Conservation (phyloP, 164 flowering plant genomes). For the Macadamia integrifolia region DNA sequence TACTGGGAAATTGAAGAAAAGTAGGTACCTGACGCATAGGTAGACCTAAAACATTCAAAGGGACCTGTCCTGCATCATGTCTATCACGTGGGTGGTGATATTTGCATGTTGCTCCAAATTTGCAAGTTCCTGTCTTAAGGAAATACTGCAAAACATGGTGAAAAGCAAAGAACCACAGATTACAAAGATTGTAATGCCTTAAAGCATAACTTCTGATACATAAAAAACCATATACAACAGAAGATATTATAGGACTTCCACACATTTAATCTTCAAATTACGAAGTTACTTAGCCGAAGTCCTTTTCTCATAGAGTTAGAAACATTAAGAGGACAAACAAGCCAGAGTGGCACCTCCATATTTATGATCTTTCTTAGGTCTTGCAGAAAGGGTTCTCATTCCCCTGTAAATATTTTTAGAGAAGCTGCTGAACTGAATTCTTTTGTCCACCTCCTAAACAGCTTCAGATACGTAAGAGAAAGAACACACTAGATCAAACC, state of each 20-base stretch:
- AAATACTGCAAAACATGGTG: conserved; percentile 44
- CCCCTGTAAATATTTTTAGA: neutral
- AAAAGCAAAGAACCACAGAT: conserved; percentile 6
- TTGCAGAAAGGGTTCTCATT: neutral
- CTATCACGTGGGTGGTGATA: conserved; percentile 66
- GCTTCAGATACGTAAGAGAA: neutral
- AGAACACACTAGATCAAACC: neutral
- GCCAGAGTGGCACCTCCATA: neutral
- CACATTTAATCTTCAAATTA: no score
- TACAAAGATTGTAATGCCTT: neutral
- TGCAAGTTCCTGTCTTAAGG: conserved; percentile 73
- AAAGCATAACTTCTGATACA: neutral
- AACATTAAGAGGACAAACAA: neutral
- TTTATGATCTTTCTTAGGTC: neutral
- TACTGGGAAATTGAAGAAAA: neutral
- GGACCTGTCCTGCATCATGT: conserved; percentile 51
- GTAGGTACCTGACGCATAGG: conserved; percentile 59
- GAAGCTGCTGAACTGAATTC: no score
- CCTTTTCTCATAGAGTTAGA: neutral
- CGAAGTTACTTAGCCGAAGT: no score
- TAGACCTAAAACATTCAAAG: conserved; percentile 47
- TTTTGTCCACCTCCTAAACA: neutral
- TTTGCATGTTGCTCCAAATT: conserved; percentile 65
- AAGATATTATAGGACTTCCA: no score
- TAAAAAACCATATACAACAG: neutral